Conservation (phyloP, 1,284 basidiomycete genomes). For the Flammula alnicola region DNA sequence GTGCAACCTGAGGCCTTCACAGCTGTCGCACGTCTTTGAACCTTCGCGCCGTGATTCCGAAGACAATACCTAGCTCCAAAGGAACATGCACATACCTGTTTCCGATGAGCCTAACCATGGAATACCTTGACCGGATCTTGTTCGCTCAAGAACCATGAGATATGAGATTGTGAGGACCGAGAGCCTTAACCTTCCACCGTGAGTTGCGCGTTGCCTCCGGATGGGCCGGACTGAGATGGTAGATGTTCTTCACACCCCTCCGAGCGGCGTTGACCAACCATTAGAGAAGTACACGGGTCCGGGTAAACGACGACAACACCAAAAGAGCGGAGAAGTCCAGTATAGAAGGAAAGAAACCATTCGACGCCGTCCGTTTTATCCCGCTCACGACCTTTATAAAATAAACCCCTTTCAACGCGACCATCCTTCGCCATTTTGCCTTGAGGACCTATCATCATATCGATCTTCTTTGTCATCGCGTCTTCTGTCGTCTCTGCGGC, state of each 20-base stretch:
- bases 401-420: constrained; percentile 54
- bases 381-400: constrained; percentile 45
- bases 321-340: constrained; percentile 51
- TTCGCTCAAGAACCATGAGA: too few species aligned
- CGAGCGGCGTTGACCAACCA: constrained; percentile 31
- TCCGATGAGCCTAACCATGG: too few species aligned
- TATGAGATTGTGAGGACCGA: background rate
- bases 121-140: too few species aligned
- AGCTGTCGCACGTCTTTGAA: too few species aligned
- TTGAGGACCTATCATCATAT: constrained; percentile 72
- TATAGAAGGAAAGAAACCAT: constrained; percentile 43
- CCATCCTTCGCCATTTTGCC: constrained; percentile 76
- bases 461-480: constrained; percentile 81
- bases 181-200: constrained; percentile 21
- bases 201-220: constrained; percentile 16
- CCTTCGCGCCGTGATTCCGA: background rate
- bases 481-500: constrained; percentile 72
- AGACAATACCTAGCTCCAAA: background rate
- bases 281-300: constrained; percentile 52
- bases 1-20: too few species aligned
- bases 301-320: constrained; percentile 56
- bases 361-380: constrained; percentile 45
- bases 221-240: constrained; percentile 16
- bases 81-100: background rate
- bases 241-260: constrained; percentile 24